phyloP scores from a whole-genome alignment of 2,329 filamentous ascomycete genomes.

The Laburnicola sp. region DNA sequence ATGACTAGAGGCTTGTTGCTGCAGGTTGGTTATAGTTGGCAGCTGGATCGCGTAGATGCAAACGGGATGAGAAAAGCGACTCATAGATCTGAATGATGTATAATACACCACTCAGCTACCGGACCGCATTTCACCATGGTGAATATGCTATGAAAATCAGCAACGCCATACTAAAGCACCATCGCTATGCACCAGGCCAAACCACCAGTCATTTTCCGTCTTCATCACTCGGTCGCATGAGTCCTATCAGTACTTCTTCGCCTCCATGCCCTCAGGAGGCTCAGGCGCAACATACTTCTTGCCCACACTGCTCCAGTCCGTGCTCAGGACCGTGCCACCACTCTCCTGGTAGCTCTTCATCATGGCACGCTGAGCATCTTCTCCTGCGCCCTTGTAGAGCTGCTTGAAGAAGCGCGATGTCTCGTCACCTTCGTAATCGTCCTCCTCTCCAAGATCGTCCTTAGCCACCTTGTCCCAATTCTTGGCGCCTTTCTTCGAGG shows the following conservation, averaged over 20 bases:
- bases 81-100: neutral
- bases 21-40: too few species aligned
- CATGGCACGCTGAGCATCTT: constrained; percentile 88
- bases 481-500: constrained; percentile 79
- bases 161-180: neutral
- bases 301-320: constrained; percentile 84
- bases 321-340: constrained; percentile 89
- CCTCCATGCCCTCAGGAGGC: constrained; percentile 76
- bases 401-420: constrained; percentile 88
- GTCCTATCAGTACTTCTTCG: constrained; percentile 62
- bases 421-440: constrained; percentile 61
- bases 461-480: constrained; percentile 83
- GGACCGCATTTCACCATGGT: too few species aligned
- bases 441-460: constrained; percentile 57
- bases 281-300: constrained; percentile 69
- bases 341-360: constrained; percentile 96
- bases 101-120: neutral
- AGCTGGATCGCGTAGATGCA: too few species aligned
- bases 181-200: constrained; percentile 1
- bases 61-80: neutral
- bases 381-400: constrained; percentile 74
- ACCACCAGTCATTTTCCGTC: neutral
- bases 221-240: neutral
- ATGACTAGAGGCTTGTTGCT: too few species aligned
- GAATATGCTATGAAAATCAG: neutral